Conservation (phyloP, 1,139 yeast species). For the Taphrina betulina region DNA sequence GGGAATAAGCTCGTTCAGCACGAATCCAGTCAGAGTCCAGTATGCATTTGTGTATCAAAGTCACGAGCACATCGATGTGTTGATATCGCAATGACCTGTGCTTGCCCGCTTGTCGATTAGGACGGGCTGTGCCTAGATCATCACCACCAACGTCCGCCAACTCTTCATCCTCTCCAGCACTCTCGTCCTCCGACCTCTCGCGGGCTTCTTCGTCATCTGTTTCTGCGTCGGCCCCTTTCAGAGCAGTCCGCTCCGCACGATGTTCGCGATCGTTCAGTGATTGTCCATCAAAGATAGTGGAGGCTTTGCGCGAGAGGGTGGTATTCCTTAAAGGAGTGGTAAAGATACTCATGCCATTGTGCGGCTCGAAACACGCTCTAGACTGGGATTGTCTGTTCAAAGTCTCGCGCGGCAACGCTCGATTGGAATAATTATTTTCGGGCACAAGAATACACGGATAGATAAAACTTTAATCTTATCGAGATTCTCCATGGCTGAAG, state of each 20-base stretch:
- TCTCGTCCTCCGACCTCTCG: not conserved
- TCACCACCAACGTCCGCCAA: not conserved
- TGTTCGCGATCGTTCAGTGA: too few relatives aligned
- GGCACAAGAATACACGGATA: too few relatives aligned
- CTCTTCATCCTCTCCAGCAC: not conserved
- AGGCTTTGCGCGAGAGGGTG: not conserved
- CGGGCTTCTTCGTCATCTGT: not conserved
- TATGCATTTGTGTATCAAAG: slow-evolving; percentile 28
- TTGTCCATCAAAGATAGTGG: not conserved
- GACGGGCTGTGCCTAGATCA: not conserved
- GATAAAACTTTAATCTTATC: too few relatives aligned
- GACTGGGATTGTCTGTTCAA: too few relatives aligned
- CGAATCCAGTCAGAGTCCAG: slow-evolving; percentile 11
- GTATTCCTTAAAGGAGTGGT: not conserved
- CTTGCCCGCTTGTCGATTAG: not conserved
- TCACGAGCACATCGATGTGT: slow-evolving; percentile 27
- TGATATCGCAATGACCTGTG: slow-evolving; percentile 21
- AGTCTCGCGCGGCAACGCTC: too few relatives aligned
- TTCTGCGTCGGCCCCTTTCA: not conserved
- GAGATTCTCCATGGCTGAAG: too few relatives aligned
- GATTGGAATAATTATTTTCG: too few relatives aligned
- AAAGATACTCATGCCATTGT: slow-evolving; percentile 9
- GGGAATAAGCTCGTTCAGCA: slow-evolving; percentile 28
- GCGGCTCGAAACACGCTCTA: too few relatives aligned
- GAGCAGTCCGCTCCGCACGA: too few relatives aligned